Evolutionary conservation across 208 protist genomes (phyloP).

Genomic region (Borovskyia barvae): DNA sequence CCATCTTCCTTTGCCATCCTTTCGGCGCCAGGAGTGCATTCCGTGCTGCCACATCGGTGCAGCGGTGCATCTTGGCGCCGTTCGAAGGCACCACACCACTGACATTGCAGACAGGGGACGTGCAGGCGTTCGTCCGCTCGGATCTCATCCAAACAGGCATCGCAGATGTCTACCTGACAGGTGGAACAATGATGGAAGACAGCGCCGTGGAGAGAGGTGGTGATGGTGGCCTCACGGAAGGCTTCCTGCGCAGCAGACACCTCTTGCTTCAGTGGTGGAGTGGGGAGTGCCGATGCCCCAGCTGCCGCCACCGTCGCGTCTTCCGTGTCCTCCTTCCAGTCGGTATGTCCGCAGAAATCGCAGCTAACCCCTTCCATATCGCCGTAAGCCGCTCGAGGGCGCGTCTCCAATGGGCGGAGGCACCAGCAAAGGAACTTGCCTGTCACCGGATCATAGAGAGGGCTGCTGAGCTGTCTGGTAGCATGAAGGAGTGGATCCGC

Average conservation of each 20-base stretch:
- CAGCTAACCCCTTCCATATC: conserved; percentile 75
- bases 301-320: not conserved
- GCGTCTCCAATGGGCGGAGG: conserved; percentile 34
- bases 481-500: conserved; percentile 19
- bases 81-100: conserved; percentile 48
- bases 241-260: not conserved
- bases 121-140: conserved; percentile 60
- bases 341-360: conserved; percentile 81
- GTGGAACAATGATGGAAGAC: conserved; percentile 63
- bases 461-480: conserved; percentile 64
- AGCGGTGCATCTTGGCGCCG: conserved; percentile 27
- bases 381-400: conserved; percentile 37
- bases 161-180: conserved; percentile 74
- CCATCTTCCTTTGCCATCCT: too few relatives aligned
- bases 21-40: too few relatives aligned
- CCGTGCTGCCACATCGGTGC: conserved; percentile 35
- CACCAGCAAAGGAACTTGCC: conserved; percentile 67
- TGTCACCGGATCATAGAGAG: conserved; percentile 72
- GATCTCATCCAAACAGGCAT: conserved; percentile 53
- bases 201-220: not conserved
- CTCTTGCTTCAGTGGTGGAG: not conserved
- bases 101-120: conserved; percentile 77
- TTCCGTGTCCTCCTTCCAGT: conserved; percentile 30
- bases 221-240: not conserved
- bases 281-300: too few relatives aligned